Base-by-base conservation (phyloP, 129 eudicot genomes). In the Helianthus annuus region DNA sequence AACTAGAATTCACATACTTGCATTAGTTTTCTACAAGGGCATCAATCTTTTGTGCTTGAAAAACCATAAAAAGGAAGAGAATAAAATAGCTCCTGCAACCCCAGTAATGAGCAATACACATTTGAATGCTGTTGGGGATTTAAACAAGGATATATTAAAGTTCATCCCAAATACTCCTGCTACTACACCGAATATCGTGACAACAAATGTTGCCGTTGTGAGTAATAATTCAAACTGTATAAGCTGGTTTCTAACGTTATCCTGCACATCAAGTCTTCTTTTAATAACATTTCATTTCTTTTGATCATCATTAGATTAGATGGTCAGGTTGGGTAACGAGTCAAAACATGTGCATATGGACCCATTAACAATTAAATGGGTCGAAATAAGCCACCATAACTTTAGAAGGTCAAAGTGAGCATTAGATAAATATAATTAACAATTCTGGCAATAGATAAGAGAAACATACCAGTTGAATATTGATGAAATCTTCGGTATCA, bases 81-180 rank as follows among this genome's bases (percentile, higher is more conserved):
- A 40, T 40, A 5, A 5, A 5, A 7, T 40, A 7, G 45, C 45
- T 40, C 45, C 45, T 5, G 45, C 8, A 40, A 57, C 29, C 72
- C 95, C 95, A 0, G 96, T 85, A 64, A 89, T 80, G 24, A 80
- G 34, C 3, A 89, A 71, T 48, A 89, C 95, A 90, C 96, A 93
- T 64, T 89, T 87, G 85, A 93, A 93, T 11, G 98, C 96, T 7
- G 60, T 53, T 3, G 84, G 80, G 32, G 71, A 12, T 3, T 76
- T 39, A 40, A 93, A 89, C 72, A 93, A 32, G 4, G 81, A 49
- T 48, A 89, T 77, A 45, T 52, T 79, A 52, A 89, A 93, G 65
- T 93, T 93, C 98, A 89, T 93, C 70, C 98, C 98, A 65, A 93
- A 93, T 48, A 93, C 77, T 16, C 98, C 96, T 1, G 98, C 95